Percentiles rank a stretch among this genome's conserved stretches.
Conservation (phyloP, 177 flowering plant species). For the Tripterygium wilfordii region DNA sequence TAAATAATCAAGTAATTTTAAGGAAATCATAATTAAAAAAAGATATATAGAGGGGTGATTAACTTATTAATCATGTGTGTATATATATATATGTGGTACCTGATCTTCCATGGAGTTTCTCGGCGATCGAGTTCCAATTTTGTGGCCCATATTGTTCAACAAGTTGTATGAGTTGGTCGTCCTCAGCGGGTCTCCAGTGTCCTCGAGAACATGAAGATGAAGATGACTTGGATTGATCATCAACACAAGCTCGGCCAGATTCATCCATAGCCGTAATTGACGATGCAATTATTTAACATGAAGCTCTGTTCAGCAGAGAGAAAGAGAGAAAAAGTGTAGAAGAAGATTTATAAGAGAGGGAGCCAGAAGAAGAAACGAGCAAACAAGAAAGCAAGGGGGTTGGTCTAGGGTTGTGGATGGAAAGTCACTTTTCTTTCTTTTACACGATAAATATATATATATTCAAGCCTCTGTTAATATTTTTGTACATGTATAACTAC, state of each 20-base stretch:
- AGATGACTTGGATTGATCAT: slow-evolving; percentile 20
- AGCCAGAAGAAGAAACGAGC: slow-evolving; percentile 9
- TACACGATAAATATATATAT: slow-evolving; percentile 58
- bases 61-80: too few relatives aligned
- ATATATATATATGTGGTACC: slow-evolving; percentile 31
- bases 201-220: slow-evolving; percentile 52
- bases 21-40: too few relatives aligned
- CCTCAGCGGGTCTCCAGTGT: slow-evolving; percentile 89
- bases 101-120: slow-evolving; percentile 83
- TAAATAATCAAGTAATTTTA: too few relatives aligned
- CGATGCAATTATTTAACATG: too few relatives aligned
- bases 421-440: slow-evolving; percentile 83
- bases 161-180: slow-evolving; percentile 60
- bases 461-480: slow-evolving; percentile 14
- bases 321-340: slow-evolving; percentile 11
- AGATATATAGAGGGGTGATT: too few relatives aligned
- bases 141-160: slow-evolving; percentile 73
- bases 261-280: slow-evolving; percentile 26
- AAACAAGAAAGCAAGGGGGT: slow-evolving; percentile 31
- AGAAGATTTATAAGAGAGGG: slow-evolving; percentile 16
- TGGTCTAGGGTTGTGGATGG: slow-evolving; percentile 57
- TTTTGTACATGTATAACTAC: too few relatives aligned
- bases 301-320: slow-evolving; percentile 8
- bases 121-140: slow-evolving; percentile 82
- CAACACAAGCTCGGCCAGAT: slow-evolving; percentile 19